Percentiles rank a stretch among this genome's conserved stretches.
Evolutionary conservation across 805 yeast species (phyloP).

Genomic region (Wickerhamomyces rabaulensis): DNA sequence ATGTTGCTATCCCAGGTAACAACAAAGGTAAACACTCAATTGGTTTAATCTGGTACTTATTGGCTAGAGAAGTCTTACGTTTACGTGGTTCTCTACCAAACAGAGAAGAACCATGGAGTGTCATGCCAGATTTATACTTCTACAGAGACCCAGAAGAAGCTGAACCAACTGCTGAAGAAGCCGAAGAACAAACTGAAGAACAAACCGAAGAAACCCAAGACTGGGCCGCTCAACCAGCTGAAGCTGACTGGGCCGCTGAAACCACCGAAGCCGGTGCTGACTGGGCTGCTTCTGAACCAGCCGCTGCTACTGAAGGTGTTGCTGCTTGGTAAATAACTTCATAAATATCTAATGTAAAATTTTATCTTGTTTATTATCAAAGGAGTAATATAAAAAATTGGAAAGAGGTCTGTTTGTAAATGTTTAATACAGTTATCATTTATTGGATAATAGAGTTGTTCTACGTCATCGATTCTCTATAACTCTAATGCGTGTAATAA

Average conservation of each 20-base stretch:
- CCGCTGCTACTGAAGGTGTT: conserved; percentile 25
- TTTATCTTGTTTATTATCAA: conserved; percentile 15
- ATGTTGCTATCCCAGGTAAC: conserved; percentile 99
- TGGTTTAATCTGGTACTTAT: conserved; percentile 99
- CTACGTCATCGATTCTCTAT: background rate
- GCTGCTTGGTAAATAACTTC: conserved; percentile 23
- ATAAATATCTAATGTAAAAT: conserved; percentile 24
- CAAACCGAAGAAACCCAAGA: conserved; percentile 65
- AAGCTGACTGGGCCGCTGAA: conserved; percentile 74
- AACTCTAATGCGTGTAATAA: background rate
- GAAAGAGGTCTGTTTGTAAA: background rate
- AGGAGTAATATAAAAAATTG: background rate
- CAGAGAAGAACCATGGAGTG: conserved; percentile 97
- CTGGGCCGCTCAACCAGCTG: conserved; percentile 63
- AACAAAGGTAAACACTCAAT: conserved; percentile 99
- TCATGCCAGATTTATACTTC: conserved; percentile 99
- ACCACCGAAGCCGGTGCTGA: conserved; percentile 61
- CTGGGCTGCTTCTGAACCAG: conserved; percentile 44
- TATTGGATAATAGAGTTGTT: background rate
- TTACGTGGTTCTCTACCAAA: conserved; percentile 95
- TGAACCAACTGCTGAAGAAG: conserved; percentile 68
- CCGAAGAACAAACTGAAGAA: conserved; percentile 50
- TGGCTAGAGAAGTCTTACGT: conserved; percentile 99
- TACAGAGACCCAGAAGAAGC: conserved; percentile 99
- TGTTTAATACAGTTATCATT: background rate